phyloP scores from a whole-genome alignment of 2,329 filamentous ascomycete genomes.

The Torrubiella hemipterigena region DNA sequence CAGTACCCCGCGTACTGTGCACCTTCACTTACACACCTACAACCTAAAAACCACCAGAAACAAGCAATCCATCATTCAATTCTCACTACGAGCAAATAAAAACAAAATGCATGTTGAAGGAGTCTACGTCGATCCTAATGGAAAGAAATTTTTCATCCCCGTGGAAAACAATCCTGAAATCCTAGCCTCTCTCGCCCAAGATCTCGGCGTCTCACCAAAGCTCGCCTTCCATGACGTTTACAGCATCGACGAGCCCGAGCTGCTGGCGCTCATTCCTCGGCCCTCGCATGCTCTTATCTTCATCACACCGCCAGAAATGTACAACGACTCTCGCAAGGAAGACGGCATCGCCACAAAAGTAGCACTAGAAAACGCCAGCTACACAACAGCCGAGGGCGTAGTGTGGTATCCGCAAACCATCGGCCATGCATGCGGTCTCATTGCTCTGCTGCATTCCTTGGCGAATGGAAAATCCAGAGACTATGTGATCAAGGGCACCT shows the following conservation, averaged over 20 bases:
- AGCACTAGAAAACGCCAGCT: slow-evolving; percentile 18
- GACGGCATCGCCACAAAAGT: slow-evolving; percentile 12
- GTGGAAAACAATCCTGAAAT: slow-evolving; percentile 60
- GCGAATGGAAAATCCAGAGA: slow-evolving; percentile 53
- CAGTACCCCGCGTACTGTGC: too few relatives aligned
- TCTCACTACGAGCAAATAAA: background rate
- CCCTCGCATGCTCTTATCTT: slow-evolving; percentile 68
- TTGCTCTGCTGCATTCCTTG: slow-evolving; percentile 62
- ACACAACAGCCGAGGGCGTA: slow-evolving; percentile 44
- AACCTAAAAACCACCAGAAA: background rate
- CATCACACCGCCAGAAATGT: slow-evolving; percentile 53
- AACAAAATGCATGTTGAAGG: slow-evolving; percentile 16
- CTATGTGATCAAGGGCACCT: slow-evolving; percentile 39
- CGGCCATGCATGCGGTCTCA: slow-evolving; percentile 69
- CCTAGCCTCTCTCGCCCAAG: slow-evolving; percentile 59
- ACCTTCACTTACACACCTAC: too few relatives aligned
- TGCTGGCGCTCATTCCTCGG: slow-evolving; percentile 61
- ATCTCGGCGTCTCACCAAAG: slow-evolving; percentile 55
- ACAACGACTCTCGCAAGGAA: slow-evolving; percentile 28
- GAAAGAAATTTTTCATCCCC: slow-evolving; percentile 24
- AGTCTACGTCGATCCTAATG: slow-evolving; percentile 15
- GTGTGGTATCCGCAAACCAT: slow-evolving; percentile 84
- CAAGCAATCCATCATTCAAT: background rate
- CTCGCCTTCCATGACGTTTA: slow-evolving; percentile 75
- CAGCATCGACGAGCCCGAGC: slow-evolving; percentile 63